Conservation (phyloP, 2,329 filamentous ascomycete species). For the Apiospora aurea region DNA sequence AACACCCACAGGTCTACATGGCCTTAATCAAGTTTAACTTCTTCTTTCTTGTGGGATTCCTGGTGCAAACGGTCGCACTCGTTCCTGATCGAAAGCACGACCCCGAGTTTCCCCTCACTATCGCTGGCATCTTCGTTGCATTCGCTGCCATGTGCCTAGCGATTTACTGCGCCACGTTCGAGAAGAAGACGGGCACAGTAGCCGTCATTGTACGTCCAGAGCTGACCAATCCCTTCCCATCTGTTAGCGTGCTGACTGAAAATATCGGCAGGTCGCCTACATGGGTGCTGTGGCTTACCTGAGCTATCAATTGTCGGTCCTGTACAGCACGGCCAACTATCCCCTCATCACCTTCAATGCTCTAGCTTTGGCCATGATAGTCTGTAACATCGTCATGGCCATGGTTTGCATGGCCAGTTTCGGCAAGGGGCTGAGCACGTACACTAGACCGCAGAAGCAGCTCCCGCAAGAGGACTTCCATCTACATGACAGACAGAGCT, state of each 20-base stretch:
- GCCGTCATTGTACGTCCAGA: background rate
- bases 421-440: background rate
- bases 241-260: no score
- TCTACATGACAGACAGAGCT: background rate
- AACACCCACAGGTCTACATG: conserved; percentile 5
- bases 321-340: background rate
- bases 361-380: background rate
- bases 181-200: background rate
- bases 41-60: conserved; percentile 10
- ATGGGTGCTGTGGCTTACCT: background rate
- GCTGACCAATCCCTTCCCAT: no score
- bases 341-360: background rate
- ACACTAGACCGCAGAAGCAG: conserved; percentile 13
- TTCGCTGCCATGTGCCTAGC: background rate
- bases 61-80: background rate
- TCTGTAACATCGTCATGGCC: conserved; percentile 17
- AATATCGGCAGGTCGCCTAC: background rate
- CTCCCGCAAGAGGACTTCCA: background rate
- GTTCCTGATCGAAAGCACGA: background rate
- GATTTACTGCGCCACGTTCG: background rate
- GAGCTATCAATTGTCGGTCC: background rate
- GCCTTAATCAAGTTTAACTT: conserved; percentile 20
- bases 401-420: background rate
- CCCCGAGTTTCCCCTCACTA: background rate
- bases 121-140: conserved; percentile 2